Evolutionary conservation across 768 basidiomycete species (phyloP).

Genomic region (Amanita muscaria): DNA sequence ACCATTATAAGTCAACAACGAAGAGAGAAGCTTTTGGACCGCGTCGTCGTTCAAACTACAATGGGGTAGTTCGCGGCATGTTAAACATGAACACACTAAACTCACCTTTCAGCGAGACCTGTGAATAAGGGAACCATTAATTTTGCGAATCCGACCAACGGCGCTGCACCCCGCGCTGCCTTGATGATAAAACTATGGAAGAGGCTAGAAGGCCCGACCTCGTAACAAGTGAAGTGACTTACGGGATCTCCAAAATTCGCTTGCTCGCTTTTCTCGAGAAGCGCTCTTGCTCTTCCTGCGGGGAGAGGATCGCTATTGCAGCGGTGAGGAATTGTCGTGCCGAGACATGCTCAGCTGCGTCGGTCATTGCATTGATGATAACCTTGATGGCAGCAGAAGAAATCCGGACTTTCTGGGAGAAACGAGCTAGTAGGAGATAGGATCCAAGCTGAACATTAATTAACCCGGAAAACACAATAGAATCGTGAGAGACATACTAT

Average conservation of each 20-base stretch:
- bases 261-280: slow-evolving; percentile 36
- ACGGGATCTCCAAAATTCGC: slow-evolving; percentile 40
- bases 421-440: slow-evolving; percentile 74
- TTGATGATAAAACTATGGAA: slow-evolving; percentile 10
- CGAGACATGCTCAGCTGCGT: slow-evolving; percentile 38
- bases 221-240: slow-evolving; percentile 18
- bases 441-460: slow-evolving; percentile 45
- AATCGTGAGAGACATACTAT: slow-evolving; percentile 32
- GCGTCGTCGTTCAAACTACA: slow-evolving; percentile 26
- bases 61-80: too few relatives aligned
- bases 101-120: slow-evolving; percentile 8
- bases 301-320: slow-evolving; percentile 51
- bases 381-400: slow-evolving; percentile 49
- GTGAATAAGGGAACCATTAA: slow-evolving; percentile 20
- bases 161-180: slow-evolving; percentile 11
- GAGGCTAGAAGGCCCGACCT: background rate
- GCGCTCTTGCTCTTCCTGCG: slow-evolving; percentile 46
- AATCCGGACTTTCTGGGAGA: slow-evolving; percentile 60
- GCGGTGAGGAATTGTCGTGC: slow-evolving; percentile 58
- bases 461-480: background rate
- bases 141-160: slow-evolving; percentile 17
- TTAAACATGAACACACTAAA: background rate
- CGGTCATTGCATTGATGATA: slow-evolving; percentile 46
- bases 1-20: slow-evolving; percentile 26
- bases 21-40: slow-evolving; percentile 26